A percentile compares a stretch with the other conserved stretches of the same genome.
Conservation (phyloP, 139 green algal genomes). For the Ettlia oleoabundans region DNA sequence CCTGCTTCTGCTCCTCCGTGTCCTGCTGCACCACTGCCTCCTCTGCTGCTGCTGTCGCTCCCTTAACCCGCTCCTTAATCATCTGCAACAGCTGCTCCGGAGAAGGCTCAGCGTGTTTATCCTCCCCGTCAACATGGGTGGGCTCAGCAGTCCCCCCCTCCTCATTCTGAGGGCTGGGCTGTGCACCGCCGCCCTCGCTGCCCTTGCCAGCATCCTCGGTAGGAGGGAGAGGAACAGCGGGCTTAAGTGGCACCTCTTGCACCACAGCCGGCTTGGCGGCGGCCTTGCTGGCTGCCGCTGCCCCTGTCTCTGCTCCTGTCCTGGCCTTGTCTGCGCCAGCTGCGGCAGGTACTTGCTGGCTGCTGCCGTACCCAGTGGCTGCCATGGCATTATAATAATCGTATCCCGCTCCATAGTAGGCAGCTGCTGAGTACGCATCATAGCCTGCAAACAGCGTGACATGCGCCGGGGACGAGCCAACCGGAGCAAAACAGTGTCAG, state of each 20-base stretch:
- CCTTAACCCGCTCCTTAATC: not conserved
- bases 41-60: not conserved
- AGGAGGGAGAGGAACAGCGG: no score
- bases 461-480: not conserved
- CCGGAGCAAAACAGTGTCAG: not conserved
- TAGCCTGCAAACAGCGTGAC: not conserved
- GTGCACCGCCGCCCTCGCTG: no score
- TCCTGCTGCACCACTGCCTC: not conserved
- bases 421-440: not conserved
- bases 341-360: not conserved
- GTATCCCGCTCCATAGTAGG: not conserved
- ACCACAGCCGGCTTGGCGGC: not conserved
- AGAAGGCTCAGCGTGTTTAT: not conserved
- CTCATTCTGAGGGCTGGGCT: no score
- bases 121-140: no score
- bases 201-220: no score
- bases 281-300: not conserved
- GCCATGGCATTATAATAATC: conserved; percentile 7
- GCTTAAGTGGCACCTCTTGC: conserved; percentile 12
- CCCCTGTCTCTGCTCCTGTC: not conserved
- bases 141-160: no score
- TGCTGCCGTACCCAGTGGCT: not conserved
- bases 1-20: conserved; percentile 2
- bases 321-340: not conserved
- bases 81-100: conserved; percentile 7